Evolutionary conservation across 768 basidiomycete species (phyloP).

Genomic region (Cystobasidium ongulense): DNA sequence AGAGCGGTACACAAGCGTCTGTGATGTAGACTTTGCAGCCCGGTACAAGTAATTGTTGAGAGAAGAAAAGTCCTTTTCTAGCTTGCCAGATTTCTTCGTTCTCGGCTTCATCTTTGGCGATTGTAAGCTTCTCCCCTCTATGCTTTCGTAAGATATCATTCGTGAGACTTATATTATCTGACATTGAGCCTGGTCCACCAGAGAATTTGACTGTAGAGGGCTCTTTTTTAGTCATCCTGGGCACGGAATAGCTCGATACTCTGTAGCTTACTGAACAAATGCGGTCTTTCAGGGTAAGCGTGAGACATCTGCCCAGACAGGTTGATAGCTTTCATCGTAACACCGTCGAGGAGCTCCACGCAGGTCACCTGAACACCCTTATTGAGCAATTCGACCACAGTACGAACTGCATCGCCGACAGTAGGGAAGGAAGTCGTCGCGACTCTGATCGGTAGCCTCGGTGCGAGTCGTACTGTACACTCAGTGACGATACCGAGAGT

Average conservation of each 20-base stretch:
- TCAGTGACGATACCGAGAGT: slow-evolving; percentile 82
- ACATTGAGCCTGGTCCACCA: slow-evolving; percentile 58
- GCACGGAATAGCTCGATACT: not conserved
- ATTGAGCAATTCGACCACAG: slow-evolving; percentile 73
- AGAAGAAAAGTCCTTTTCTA: slow-evolving; percentile 36
- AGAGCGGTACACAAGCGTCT: slow-evolving; percentile 61
- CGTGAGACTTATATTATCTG: slow-evolving; percentile 48
- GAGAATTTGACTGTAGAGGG: slow-evolving; percentile 85
- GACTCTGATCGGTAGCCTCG: slow-evolving; percentile 70
- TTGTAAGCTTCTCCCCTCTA: slow-evolving; percentile 60
- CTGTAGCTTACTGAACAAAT: slow-evolving; percentile 17
- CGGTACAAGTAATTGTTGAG: slow-evolving; percentile 46
- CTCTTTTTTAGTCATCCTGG: slow-evolving; percentile 28
- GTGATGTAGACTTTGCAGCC: slow-evolving; percentile 71
- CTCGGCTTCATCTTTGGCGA: slow-evolving; percentile 70
- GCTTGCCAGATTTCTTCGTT: slow-evolving; percentile 72
- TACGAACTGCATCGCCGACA: slow-evolving; percentile 66
- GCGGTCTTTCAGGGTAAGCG: slow-evolving; percentile 20
- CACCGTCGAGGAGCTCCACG: slow-evolving; percentile 73
- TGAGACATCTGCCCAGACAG: slow-evolving; percentile 21
- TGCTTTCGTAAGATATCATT: slow-evolving; percentile 57
- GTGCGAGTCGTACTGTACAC: slow-evolving; percentile 75
- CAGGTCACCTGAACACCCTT: slow-evolving; percentile 69
- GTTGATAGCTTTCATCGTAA: slow-evolving; percentile 46
- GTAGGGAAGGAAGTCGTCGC: slow-evolving; percentile 79